Evolutionary conservation across 179 eudicot genomes (phyloP).

Genomic region (Actinidia arguta): DNA sequence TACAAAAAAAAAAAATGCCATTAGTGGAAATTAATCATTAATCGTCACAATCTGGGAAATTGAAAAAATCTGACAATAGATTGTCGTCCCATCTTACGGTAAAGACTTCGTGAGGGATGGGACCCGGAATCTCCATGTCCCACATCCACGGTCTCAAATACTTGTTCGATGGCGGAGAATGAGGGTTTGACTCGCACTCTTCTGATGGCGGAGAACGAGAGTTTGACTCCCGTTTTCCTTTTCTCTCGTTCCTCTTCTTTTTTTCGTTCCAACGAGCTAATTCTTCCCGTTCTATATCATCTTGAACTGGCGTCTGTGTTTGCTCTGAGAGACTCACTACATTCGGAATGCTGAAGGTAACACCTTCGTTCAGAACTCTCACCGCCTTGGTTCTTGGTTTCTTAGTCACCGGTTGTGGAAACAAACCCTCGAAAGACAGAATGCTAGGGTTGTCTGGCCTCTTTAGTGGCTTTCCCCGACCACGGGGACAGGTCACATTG

Average conservation of each 20-base stretch:
- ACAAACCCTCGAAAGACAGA: too few relatives aligned
- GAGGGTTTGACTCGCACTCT: too few relatives aligned
- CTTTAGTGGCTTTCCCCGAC: too few relatives aligned
- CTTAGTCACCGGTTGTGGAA: too few relatives aligned
- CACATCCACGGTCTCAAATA: background rate
- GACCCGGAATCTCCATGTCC: conserved; percentile 3
- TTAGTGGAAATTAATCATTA: background rate
- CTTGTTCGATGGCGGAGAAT: background rate
- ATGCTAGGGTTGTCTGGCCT: too few relatives aligned
- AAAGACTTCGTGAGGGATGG: background rate
- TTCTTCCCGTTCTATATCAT: background rate
- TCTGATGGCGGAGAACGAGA: background rate
- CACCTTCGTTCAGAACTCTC: too few relatives aligned
- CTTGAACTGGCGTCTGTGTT: too few relatives aligned
- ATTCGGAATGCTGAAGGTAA: too few relatives aligned
- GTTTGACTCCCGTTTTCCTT: background rate
- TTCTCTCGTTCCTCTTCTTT: background rate
- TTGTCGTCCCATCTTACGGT: background rate
- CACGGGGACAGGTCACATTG: too few relatives aligned
- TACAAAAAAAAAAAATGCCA: background rate
- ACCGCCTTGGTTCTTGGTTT: too few relatives aligned
- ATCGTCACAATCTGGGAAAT: background rate
- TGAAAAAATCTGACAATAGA: background rate
- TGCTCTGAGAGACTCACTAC: too few relatives aligned
- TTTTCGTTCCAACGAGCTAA: background rate